A percentile compares a stretch with the other conserved stretches of the same genome.
phyloP scores from a whole-genome alignment of 1,284 basidiomycete species.

The Rhodotorula sp. region DNA sequence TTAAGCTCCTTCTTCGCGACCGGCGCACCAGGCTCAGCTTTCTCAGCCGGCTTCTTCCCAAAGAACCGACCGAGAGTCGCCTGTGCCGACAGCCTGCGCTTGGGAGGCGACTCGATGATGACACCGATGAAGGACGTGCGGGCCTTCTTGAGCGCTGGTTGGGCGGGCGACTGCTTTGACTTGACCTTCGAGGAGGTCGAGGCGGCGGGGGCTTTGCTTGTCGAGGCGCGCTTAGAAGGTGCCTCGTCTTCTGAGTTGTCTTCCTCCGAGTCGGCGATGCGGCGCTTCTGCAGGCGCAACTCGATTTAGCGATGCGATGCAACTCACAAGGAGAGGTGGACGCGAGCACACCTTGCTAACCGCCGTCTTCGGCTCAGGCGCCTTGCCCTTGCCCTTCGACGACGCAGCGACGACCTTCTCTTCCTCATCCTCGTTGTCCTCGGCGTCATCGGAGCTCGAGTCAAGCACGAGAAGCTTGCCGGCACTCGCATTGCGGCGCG shows the following conservation, averaged over 20 bases:
- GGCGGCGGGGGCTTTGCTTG: too few species aligned
- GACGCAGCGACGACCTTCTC: neutral
- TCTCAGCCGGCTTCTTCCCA: slow-evolving; percentile 2
- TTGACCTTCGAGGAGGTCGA: neutral
- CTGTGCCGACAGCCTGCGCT: slow-evolving; percentile 3
- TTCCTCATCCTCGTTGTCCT: slow-evolving; percentile 1
- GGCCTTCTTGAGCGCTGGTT: neutral
- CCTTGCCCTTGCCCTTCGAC: neutral
- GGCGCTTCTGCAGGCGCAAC: too few species aligned
- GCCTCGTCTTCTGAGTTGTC: too few species aligned
- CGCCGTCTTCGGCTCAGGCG: neutral
- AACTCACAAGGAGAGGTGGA: too few species aligned
- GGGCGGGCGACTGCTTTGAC: neutral
- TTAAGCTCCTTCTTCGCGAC: neutral
- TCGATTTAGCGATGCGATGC: too few species aligned
- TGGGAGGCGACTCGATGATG: slow-evolving; percentile 4
- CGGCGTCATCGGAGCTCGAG: neutral
- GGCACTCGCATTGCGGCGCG: neutral
- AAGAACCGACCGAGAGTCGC: neutral
- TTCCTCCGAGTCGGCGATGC: too few species aligned
- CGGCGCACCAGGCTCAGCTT: neutral
- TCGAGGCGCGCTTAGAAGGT: too few species aligned
- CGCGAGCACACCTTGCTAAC: too few species aligned
- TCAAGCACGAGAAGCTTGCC: neutral
- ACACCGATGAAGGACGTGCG: neutral